Evolutionary conservation across 2,329 filamentous ascomycete genomes (phyloP).

Genomic region (Geosmithia putterillii): DNA sequence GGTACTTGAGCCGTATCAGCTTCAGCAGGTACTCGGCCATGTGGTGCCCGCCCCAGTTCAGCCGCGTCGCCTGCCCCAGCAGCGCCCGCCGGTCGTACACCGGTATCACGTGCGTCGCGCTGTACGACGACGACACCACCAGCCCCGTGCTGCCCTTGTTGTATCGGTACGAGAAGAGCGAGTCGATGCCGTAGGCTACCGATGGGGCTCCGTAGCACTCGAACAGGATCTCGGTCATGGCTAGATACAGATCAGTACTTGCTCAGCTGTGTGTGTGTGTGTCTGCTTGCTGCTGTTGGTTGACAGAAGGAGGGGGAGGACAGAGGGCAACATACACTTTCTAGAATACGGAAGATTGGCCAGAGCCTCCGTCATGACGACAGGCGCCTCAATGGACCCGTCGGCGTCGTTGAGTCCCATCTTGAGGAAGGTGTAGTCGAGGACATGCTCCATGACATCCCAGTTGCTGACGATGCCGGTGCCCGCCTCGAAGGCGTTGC

Average conservation of each 20-base stretch:
- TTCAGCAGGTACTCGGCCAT: constrained; percentile 85
- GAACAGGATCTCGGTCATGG: constrained; percentile 95
- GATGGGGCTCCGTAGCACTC: constrained; percentile 90
- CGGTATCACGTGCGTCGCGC: constrained; percentile 88
- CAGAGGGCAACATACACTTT: constrained; percentile 56
- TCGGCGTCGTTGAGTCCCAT: constrained; percentile 69
- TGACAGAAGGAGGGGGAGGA: not conserved
- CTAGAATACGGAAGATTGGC: constrained; percentile 83
- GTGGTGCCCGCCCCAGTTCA: constrained; percentile 93
- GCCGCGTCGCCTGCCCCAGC: constrained; percentile 69
- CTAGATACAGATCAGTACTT: constrained; percentile 26
- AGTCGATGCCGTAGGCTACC: constrained; percentile 89
- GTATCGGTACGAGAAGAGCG: constrained; percentile 87
- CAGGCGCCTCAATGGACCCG: constrained; percentile 68
- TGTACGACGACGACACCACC: constrained; percentile 84
- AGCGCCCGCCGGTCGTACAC: constrained; percentile 79
- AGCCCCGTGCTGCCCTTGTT: constrained; percentile 82
- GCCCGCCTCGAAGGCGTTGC: constrained; percentile 81
- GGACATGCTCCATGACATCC: constrained; percentile 90
- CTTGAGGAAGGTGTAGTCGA: constrained; percentile 93
- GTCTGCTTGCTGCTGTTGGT: too few species aligned
- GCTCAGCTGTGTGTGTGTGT: too few species aligned
- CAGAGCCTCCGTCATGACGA: constrained; percentile 92
- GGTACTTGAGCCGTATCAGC: constrained; percentile 83
- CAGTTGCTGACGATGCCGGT: constrained; percentile 92